Percentiles rank a stretch among this genome's conserved stretches.
Conservation (phyloP, 1,284 basidiomycete genomes). For the Papiliotrema laurentii region DNA sequence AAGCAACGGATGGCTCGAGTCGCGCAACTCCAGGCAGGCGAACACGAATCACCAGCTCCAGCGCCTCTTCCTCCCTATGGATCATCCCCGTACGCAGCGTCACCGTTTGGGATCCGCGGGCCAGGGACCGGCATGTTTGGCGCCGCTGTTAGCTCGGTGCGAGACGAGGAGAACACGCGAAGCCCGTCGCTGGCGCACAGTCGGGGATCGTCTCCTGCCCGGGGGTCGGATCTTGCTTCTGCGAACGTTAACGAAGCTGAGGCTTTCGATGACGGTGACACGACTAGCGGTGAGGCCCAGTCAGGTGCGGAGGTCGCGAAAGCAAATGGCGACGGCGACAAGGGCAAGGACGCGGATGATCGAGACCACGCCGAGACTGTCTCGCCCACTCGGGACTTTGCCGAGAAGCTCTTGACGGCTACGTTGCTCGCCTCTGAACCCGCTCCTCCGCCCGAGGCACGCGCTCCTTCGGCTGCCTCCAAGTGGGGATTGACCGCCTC, state of each 20-base stretch:
- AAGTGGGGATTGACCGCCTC: constrained; percentile 2
- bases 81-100: background rate
- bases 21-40: constrained; percentile 14
- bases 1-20: constrained; percentile 16
- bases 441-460: constrained; percentile 4
- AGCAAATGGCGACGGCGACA: background rate
- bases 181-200: background rate
- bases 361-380: background rate
- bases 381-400: background rate
- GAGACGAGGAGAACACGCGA: constrained; percentile 17
- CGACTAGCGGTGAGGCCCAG: background rate
- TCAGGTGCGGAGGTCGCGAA: background rate
- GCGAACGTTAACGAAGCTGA: background rate
- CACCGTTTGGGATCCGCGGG: constrained; percentile 1
- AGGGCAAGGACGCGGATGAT: constrained; percentile 1
- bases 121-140: constrained; percentile 2
- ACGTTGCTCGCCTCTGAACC: constrained; percentile 6
- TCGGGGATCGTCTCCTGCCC: background rate
- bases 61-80: background rate
- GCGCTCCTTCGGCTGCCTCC: constrained; percentile 1
- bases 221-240: background rate
- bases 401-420: constrained; percentile 3
- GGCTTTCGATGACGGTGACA: background rate
- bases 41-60: constrained; percentile 1
- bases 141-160: constrained; percentile 16